These are phyloP conservation scores for Phytophthora aleatoria DNA, from an alignment of 352 stramenopile genomes.

Conservation along the genomic window DNA sequence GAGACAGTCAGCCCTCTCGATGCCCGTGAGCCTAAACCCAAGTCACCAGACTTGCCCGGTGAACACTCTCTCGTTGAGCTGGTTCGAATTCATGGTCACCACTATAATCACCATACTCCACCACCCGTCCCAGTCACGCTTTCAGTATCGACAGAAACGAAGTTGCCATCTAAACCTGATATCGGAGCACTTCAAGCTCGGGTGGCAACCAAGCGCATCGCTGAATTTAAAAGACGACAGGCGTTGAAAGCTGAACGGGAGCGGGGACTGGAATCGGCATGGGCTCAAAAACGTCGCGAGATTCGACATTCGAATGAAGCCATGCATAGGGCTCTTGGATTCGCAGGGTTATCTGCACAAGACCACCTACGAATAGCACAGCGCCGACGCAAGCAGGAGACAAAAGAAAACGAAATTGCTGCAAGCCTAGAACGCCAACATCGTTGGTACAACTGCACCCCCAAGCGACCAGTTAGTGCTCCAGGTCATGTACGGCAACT, in stretches of 20 bases:
- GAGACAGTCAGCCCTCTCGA: not conserved
- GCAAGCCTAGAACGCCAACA: slow-evolving; percentile 31
- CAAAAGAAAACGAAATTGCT: slow-evolving; percentile 19
- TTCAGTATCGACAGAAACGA: not conserved
- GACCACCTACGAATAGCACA: slow-evolving; percentile 41
- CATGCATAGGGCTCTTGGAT: slow-evolving; percentile 46
- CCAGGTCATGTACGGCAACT: slow-evolving; percentile 28
- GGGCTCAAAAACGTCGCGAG: slow-evolving; percentile 32
- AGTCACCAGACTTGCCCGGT: not conserved
- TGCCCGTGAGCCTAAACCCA: not conserved
- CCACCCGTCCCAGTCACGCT: slow-evolving; percentile 8
- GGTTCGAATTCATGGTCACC: slow-evolving; percentile 20
- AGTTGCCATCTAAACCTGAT: slow-evolving; percentile 2
- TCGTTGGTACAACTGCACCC: slow-evolving; percentile 45
- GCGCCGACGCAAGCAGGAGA: slow-evolving; percentile 21
- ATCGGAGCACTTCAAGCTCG: slow-evolving; percentile 24
- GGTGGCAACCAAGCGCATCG: slow-evolving; percentile 26
- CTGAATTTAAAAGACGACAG: slow-evolving; percentile 14
- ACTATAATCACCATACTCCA: slow-evolving; percentile 8
- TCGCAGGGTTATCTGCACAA: slow-evolving; percentile 39
- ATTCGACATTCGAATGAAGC: slow-evolving; percentile 43
- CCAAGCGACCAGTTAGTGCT: slow-evolving; percentile 8
- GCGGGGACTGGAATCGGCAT: slow-evolving; percentile 10
- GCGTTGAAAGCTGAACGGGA: slow-evolving; percentile 12
- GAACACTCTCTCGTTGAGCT: not conserved